A percentile compares a stretch with the other conserved stretches of the same genome.
phyloP scores from a whole-genome alignment of 495 filamentous ascomycete species.

The Aspergillus haitiensis region DNA sequence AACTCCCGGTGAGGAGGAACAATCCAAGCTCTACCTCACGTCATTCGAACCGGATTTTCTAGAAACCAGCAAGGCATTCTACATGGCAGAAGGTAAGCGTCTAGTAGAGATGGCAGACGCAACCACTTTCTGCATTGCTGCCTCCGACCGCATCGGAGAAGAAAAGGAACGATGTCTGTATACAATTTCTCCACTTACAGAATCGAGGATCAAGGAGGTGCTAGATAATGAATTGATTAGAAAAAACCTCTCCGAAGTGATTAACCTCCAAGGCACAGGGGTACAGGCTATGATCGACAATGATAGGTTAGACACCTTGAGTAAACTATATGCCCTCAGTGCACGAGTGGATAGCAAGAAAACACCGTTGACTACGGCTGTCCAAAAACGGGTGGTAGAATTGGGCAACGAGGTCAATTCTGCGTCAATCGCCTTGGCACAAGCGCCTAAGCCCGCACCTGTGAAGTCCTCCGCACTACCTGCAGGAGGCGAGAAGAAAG shows the following conservation, averaged over 20 bases:
- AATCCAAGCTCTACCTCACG: constrained; percentile 76
- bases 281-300: constrained; percentile 90
- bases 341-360: constrained; percentile 78
- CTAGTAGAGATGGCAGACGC: constrained; percentile 78
- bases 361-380: constrained; percentile 61
- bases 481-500: constrained; percentile 39
- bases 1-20: constrained; percentile 66
- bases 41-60: constrained; percentile 82
- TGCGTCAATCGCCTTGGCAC: constrained; percentile 43
- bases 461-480: constrained; percentile 28
- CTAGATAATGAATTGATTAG: constrained; percentile 79
- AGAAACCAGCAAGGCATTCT: constrained; percentile 68
- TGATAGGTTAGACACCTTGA: constrained; percentile 72
- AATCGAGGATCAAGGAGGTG: constrained; percentile 70
- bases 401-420: constrained; percentile 81
- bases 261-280: constrained; percentile 80
- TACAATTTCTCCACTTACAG: constrained; percentile 68
- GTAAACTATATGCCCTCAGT: constrained; percentile 74
- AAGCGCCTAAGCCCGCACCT: constrained; percentile 20
- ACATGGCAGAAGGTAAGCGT: constrained; percentile 67
- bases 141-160: constrained; percentile 69
- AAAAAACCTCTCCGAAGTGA: constrained; percentile 74
- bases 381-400: constrained; percentile 74
- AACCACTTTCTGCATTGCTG: constrained; percentile 78
- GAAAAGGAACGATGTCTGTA: constrained; percentile 79